Percentiles rank a stretch among this genome's conserved stretches.
Conservation (phyloP, 805 yeast species). For the Metschnikowia amazonensis region DNA sequence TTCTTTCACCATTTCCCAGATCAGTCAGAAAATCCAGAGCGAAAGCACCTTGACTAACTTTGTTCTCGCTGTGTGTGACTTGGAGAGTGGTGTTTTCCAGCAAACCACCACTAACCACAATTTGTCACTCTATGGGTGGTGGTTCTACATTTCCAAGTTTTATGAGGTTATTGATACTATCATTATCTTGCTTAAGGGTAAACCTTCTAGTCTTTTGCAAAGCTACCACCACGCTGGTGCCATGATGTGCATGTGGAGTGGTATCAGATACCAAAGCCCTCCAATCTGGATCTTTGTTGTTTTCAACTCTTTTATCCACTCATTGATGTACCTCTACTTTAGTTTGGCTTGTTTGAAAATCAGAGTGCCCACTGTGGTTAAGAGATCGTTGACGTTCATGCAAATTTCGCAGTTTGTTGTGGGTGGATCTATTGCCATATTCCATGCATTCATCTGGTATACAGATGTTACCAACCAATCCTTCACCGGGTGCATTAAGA, state of each 20-base stretch:
- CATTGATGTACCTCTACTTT: constrained; percentile 71
- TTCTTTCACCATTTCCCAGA: constrained; percentile 31
- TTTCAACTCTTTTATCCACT: constrained; percentile 74
- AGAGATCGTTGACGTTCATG: constrained; percentile 58
- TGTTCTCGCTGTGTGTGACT: constrained; percentile 61
- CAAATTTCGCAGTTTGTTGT: constrained; percentile 66
- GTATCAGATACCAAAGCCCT: constrained; percentile 63
- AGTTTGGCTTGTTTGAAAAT: constrained; percentile 56
- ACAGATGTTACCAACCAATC: constrained; percentile 43
- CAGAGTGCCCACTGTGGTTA: constrained; percentile 53
- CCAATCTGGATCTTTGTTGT: constrained; percentile 81
- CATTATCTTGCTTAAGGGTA: constrained; percentile 64
- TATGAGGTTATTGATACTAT: constrained; percentile 69
- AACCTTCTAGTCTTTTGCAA: constrained; percentile 62
- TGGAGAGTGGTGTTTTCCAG: constrained; percentile 55
- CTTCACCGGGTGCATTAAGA: constrained; percentile 46
- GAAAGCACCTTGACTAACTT: constrained; percentile 39
- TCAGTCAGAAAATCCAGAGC: constrained; percentile 12
- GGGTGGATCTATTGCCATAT: constrained; percentile 65
- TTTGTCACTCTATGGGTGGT: constrained; percentile 56
- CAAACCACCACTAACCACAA: constrained; percentile 26
- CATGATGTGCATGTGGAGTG: constrained; percentile 79
- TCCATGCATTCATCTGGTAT: constrained; percentile 59
- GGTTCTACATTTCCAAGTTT: constrained; percentile 66
- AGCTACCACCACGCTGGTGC: constrained; percentile 79